Evolutionary conservation across 257 asterid genomes (phyloP), one percentile per base, ranked within the genome.

Genomic region (Ophiorrhiza pumila): DNA sequence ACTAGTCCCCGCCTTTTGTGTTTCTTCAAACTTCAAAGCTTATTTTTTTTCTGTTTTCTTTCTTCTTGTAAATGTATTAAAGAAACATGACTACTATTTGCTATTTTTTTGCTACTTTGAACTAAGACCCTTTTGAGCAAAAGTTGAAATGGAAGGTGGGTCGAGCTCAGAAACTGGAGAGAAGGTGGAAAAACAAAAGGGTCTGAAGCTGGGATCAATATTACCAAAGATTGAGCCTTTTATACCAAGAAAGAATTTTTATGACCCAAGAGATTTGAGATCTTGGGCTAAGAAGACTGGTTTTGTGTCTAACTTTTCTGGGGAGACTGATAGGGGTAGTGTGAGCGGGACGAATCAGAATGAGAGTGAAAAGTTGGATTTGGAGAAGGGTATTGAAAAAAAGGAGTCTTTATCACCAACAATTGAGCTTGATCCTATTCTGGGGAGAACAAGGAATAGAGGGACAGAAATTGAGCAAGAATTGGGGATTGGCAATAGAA

Each of bases 231-330:
- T 94, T 73, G 96, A 90, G 70, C 97, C 97, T 50, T 94, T 94
- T 86, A 91, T 85, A 11, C 93, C 97, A 4, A 77, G 76, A 45
- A 73, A 69, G 79, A 95, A 89, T 31, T 70, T 74, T 58, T 76
- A 89, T 79, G 96, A 92, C 77, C 99, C 98, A 23, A 87, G 80
- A 69, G 99, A 92, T 78, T 80, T 95, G 83, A 86, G 89, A 85
- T 92, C 99, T 79, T 95, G 99, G 99, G 99, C 99, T 76, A 95
- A 92, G 80, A 87, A 84, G 69, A 92, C 99, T 23, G 98, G 99
- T 57, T 95, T 95, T 79, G 96, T 92, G 63, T 91, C 99, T 27
- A 86, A 80, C 25, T 84, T 91, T 60, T 92, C 99, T 50, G 87
- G 90, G 35, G 98, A 90, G 80, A 84, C 87, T 69, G 87, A 83